Conservation (phyloP, 2,329 filamentous ascomycete species). For the Beauveria asiatica region DNA sequence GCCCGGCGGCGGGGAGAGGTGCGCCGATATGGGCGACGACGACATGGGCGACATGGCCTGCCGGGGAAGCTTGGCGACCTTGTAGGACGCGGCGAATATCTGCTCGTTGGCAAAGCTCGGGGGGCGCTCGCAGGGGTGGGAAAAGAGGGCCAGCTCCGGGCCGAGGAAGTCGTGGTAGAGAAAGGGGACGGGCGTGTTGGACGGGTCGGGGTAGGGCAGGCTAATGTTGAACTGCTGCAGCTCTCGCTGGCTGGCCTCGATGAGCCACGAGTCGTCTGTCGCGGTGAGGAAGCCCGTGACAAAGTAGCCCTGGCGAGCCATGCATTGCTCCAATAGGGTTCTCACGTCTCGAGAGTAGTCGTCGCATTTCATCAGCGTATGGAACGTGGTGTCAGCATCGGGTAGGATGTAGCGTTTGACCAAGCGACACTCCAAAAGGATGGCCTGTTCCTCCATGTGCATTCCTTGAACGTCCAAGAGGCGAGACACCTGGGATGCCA, state of each 20-base stretch:
- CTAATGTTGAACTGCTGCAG: constrained; percentile 5
- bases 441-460: not conserved
- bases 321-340: not conserved
- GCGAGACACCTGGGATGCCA: not conserved
- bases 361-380: not conserved
- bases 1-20: not conserved
- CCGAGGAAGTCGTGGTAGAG: constrained; percentile 7
- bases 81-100: constrained; percentile 10
- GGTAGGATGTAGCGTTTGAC: constrained; percentile 6
- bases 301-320: constrained; percentile 4
- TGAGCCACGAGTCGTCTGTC: constrained; percentile 3
- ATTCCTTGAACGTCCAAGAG: not conserved
- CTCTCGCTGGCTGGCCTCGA: not conserved
- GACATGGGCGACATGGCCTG: not conserved
- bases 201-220: not conserved
- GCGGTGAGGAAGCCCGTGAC: constrained; percentile 9
- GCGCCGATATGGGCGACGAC: not conserved
- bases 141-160: not conserved
- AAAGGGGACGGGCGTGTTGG: constrained; percentile 2
- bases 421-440: constrained; percentile 1
- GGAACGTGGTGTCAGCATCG: not conserved
- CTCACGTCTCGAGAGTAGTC: constrained; percentile 2
- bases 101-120: not conserved
- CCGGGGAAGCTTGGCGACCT: not conserved
- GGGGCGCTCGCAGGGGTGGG: not conserved